phyloP scores from a whole-genome alignment of 2,329 filamentous ascomycete genomes.

The Cladorrhinum sp. region DNA sequence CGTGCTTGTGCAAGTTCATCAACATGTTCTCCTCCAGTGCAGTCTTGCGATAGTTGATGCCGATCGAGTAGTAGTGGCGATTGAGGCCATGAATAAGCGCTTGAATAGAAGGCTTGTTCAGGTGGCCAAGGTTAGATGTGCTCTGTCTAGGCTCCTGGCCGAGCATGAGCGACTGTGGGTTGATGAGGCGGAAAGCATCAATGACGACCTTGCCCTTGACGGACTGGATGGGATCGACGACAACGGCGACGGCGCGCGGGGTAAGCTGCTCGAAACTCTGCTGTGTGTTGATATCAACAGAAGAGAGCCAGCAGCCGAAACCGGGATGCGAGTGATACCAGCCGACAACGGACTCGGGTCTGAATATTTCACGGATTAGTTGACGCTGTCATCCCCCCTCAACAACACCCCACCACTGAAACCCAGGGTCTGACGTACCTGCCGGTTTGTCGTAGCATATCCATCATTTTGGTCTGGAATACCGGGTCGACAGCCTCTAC shows the following conservation, averaged over 20 bases:
- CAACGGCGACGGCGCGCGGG: slow-evolving; percentile 91
- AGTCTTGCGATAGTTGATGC: slow-evolving; percentile 96
- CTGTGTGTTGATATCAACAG: slow-evolving; percentile 98
- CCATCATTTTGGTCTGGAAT: slow-evolving; percentile 99
- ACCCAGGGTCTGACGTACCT: slow-evolving; percentile 54
- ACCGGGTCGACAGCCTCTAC: slow-evolving; percentile 98
- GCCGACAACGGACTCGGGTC: slow-evolving; percentile 93
- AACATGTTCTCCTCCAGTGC: slow-evolving; percentile 98
- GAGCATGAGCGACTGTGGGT: slow-evolving; percentile 95
- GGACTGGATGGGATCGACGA: slow-evolving; percentile 97
- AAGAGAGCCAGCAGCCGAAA: slow-evolving; percentile 98
- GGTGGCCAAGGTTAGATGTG: slow-evolving; percentile 93
- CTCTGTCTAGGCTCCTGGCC: slow-evolving; percentile 97
- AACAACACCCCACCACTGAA: neutral
- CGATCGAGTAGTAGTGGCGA: slow-evolving; percentile 98
- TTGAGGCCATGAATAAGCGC: slow-evolving; percentile 97
- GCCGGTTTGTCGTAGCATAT: slow-evolving; percentile 97
- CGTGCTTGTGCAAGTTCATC: slow-evolving; percentile 99
- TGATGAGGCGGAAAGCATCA: slow-evolving; percentile 97
- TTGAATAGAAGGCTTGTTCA: slow-evolving; percentile 99
- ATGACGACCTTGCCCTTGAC: slow-evolving; percentile 99
- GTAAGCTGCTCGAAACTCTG: slow-evolving; percentile 99
- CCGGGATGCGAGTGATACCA: slow-evolving; percentile 99
- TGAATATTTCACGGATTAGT: slow-evolving; percentile 38
- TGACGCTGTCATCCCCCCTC: neutral